A percentile compares a stretch with the other conserved stretches of the same genome.
Evolutionary conservation across 495 filamentous ascomycete species (phyloP).

Genomic region (Hypoxylon intermedium): DNA sequence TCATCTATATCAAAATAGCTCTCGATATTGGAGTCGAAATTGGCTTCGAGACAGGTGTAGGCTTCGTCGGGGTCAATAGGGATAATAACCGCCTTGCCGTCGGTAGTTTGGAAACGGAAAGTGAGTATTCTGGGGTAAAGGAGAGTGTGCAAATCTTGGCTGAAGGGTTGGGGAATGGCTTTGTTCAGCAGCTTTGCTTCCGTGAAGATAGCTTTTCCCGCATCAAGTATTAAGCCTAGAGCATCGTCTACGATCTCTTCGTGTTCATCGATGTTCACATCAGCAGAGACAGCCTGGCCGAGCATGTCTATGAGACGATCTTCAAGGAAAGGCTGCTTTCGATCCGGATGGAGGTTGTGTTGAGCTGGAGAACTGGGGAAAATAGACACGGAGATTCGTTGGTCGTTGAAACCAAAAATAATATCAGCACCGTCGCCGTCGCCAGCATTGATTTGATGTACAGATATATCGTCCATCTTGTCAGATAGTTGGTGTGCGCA

Average conservation of each 20-base stretch:
- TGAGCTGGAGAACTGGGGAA: constrained; percentile 5
- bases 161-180: neutral
- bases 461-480: constrained; percentile 4
- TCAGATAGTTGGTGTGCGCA: neutral
- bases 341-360: neutral
- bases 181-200: neutral
- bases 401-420: constrained; percentile 7
- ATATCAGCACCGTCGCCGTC: constrained; percentile 17
- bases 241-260: constrained; percentile 12
- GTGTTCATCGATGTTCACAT: constrained; percentile 5
- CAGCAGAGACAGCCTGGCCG: constrained; percentile 12
- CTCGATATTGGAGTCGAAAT: neutral
- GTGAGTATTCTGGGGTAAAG: constrained; percentile 6
- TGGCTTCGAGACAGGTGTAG: neutral
- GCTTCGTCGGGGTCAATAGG: constrained; percentile 4
- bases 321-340: constrained; percentile 3
- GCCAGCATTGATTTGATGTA: constrained; percentile 9
- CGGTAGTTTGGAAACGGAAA: constrained; percentile 1
- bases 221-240: constrained; percentile 13
- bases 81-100: neutral
- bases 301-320: constrained; percentile 13
- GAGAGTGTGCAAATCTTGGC: constrained; percentile 2
- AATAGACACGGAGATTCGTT: constrained; percentile 9
- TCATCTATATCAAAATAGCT: neutral
- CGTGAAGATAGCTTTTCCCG: constrained; percentile 12